phyloP scores from a whole-genome alignment of 2,329 filamentous ascomycete species.

The Xylariaceae sp. region DNA sequence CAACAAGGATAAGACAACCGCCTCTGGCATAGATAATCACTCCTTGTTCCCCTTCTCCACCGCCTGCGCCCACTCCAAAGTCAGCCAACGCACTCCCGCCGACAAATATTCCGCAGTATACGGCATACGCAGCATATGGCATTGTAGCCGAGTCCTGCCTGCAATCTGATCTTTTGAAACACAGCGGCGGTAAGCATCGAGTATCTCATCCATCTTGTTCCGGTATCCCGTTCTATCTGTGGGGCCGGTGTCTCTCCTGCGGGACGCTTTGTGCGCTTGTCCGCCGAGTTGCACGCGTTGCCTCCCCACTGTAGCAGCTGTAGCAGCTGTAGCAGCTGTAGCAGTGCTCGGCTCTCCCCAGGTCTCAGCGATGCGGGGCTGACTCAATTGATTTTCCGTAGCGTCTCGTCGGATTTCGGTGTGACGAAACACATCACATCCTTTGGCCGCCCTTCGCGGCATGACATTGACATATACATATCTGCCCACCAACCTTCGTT shows the following conservation, averaged over 20 bases:
- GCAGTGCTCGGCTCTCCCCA: conserved; percentile 1
- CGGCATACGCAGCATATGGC: conserved; percentile 6
- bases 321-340: too few species aligned
- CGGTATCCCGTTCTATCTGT: neutral
- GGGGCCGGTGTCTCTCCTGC: conserved; percentile 1
- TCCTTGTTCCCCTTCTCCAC: conserved; percentile 3
- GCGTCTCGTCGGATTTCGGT: conserved; percentile 16
- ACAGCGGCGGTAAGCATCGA: conserved; percentile 10
- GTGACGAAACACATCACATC: conserved; percentile 14
- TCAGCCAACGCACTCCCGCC: conserved; percentile 2
- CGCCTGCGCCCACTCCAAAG: neutral
- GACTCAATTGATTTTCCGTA: conserved; percentile 23
- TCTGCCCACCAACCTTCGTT: conserved; percentile 10
- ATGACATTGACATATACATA: conserved; percentile 6
- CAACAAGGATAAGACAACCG: conserved; percentile 5
- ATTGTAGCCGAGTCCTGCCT: conserved; percentile 9
- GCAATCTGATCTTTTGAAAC: neutral
- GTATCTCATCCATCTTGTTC: neutral
- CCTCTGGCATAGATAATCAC: conserved; percentile 3
- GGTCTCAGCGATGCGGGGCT: conserved; percentile 28
- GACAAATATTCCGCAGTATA: neutral
- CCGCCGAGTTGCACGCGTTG: conserved; percentile 5
- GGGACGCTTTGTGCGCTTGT: neutral
- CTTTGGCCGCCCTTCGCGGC: conserved; percentile 15
- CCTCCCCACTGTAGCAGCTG: conserved; percentile 6